These are phyloP conservation scores for Phlegmacium glaucopus DNA, from an alignment of 768 basidiomycete species.

Conservation along the genomic window DNA sequence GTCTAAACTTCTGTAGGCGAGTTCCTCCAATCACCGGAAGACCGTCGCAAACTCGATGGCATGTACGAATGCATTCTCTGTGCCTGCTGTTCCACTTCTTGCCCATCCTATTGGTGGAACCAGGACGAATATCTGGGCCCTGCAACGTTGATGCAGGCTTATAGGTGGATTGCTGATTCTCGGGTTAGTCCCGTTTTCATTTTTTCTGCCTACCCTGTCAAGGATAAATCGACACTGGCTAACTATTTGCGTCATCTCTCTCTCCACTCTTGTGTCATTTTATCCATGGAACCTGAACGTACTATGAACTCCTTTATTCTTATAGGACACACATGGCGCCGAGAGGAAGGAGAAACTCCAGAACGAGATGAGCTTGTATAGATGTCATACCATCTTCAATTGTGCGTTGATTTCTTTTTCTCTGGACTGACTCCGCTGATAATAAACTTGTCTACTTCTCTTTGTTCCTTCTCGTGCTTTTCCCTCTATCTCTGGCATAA, in stretches of 20 bases:
- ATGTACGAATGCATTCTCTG: slow-evolving; percentile 98
- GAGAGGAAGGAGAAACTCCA: slow-evolving; percentile 90
- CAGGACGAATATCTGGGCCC: slow-evolving; percentile 98
- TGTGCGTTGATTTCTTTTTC: slow-evolving; percentile 43
- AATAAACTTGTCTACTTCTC: not conserved
- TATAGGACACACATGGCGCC: slow-evolving; percentile 69
- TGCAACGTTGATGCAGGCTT: slow-evolving; percentile 94
- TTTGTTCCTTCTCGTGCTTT: not conserved
- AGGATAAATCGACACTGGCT: not conserved
- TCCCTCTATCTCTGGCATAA: not conserved
- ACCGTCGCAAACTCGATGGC: slow-evolving; percentile 93
- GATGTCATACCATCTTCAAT: slow-evolving; percentile 99
- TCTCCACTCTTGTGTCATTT: too few relatives aligned
- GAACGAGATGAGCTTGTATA: slow-evolving; percentile 94
- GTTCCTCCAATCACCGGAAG: slow-evolving; percentile 85
- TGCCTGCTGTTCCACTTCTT: slow-evolving; percentile 96
- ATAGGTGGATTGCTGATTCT: slow-evolving; percentile 98
- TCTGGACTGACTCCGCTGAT: not conserved
- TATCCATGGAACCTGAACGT: not conserved
- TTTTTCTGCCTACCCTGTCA: not conserved
- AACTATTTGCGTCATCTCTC: not conserved
- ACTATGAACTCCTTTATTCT: not conserved
- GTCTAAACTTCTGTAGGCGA: slow-evolving; percentile 44
- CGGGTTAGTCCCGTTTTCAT: slow-evolving; percentile 49
- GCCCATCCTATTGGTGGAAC: slow-evolving; percentile 99